Evolutionary conservation across 805 yeast genomes (phyloP), one percentile per base, ranked within the genome.

Genomic region (Maudiozyma pseudohumilis): DNA sequence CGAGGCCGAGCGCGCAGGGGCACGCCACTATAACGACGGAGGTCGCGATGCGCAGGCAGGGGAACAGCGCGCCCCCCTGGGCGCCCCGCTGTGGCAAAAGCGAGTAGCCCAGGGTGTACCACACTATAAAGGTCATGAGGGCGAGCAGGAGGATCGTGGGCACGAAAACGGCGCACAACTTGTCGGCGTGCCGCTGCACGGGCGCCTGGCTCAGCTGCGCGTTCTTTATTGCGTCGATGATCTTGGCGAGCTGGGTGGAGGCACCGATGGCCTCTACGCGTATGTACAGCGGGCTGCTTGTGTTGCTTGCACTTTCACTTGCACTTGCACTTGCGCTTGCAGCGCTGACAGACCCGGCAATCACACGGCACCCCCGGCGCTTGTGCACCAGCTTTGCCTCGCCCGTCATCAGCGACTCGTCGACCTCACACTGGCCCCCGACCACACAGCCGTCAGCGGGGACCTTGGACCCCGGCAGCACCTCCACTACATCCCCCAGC

Each of bases 11-110:
- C 0, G 98, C 97, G 69, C 98, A 92, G 0, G 99, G 99, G 61
- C 99, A 92, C 2, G 98, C 98, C 35, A 92, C 96, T 9, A 92
- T 96, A 45, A 94, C 74, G 5, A 92, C 98, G 6, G 94, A 78
- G 20, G 92, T 89, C 5, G 94, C 80, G 32, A 88, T 70, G 50
- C 82, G 77, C 40, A 94, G 59, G 53, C 89, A 80, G 4, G 13
- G 25, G 25, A 36, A 36, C 6, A 36, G 6, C 15, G 26, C 20
- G 13, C 24, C 26, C 13, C 24, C 28, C 21, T 27, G 20, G 15
- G 8, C 10, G n/a, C n/a, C n/a, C n/a, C n/a, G n/a, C n/a, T n/a
- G n/a, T n/a, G n/a, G n/a, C n/a, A n/a, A n/a, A n/a, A n/a, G n/a
- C 10, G 15, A 26, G 18, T 10, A 21, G 7, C 42, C 36, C 1